A percentile compares a stretch with the other conserved stretches of the same genome.
Evolutionary conservation across 2,329 filamentous ascomycete species (phyloP).

Genomic region (Didymella glomerata): DNA sequence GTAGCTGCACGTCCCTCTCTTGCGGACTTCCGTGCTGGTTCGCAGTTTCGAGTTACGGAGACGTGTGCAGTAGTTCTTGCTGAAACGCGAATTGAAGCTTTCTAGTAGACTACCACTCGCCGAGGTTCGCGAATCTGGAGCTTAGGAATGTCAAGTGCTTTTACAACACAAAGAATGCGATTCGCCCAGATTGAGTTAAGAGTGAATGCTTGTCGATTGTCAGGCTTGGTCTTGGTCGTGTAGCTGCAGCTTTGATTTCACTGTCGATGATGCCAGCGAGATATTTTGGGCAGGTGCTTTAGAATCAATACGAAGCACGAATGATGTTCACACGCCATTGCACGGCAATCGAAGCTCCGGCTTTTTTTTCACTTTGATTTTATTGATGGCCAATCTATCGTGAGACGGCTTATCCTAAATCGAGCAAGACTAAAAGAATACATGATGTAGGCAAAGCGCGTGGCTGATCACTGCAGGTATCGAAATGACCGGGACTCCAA

Average conservation of each 20-base stretch:
- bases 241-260: neutral
- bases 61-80: slow-evolving; percentile 9
- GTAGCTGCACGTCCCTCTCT: slow-evolving; percentile 5
- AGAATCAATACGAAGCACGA: neutral
- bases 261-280: slow-evolving; percentile 1
- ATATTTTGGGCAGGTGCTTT: slow-evolving; percentile 1
- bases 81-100: slow-evolving; percentile 15
- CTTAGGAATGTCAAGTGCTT: slow-evolving; percentile 1
- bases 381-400: slow-evolving; percentile 8
- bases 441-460: slow-evolving; percentile 12
- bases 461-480: slow-evolving; percentile 16
- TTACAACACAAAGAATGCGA: slow-evolving; percentile 1
- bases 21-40: neutral
- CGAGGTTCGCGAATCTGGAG: slow-evolving; percentile 1
- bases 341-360: neutral
- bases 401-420: slow-evolving; percentile 10
- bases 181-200: neutral
- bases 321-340: neutral
- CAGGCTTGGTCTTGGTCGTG: neutral
- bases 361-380: neutral
- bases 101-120: neutral
- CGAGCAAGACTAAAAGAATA: slow-evolving; percentile 17
- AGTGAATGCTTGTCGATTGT: neutral
- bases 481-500: slow-evolving; percentile 15
- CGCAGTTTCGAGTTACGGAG: slow-evolving; percentile 13